Evolutionary conservation across 257 asterid genomes (phyloP), one percentile per base, ranked within the genome.

Genomic region (Linderniella brevidens): DNA sequence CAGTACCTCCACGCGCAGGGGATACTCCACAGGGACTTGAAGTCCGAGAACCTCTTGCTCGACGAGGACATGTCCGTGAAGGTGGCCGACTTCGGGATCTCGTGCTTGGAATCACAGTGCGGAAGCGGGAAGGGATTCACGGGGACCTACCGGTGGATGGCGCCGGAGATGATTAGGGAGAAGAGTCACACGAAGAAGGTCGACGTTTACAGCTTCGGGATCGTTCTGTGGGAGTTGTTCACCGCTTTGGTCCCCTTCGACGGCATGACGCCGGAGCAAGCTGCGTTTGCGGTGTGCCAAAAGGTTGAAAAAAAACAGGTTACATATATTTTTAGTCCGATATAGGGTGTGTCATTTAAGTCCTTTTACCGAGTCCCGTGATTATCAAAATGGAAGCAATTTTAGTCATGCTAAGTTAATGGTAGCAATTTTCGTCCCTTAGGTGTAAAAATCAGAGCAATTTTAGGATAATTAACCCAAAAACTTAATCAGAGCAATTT

Each of bases 71-170:
- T 88, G 98, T 68, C 79, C 45, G 98, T 84, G 44, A 88, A 83
- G 54, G 97, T 88, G 3, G 97, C 93, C 4, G 98, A 88, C 64
- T 88, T 88, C 13, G 97, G 98, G 8, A 84, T 88, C 49, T 88
- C 98, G 1, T 88, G 98, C 53, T 65, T 88, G 69, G 98, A 88
- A 54, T 58, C 95, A 0, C 98, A 88, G 57, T 84, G 98, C 51
- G 95, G 98, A 13, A 84, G 87, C 37, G 72, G 84, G 17, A 88
- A 84, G 69, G 95, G 98, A 35, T 88, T 88, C 68, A 80, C 98
- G 0, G 98, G 97, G 15, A 88, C 98, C 1, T 88, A 88, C 42
- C 90, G 95, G 16, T 88, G 98, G 98, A 88, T 88, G 98, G 98
- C 98, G 16, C 98, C 98, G 0, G 97, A 88, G 55, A 84, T 88